Evolutionary conservation across 805 yeast species (phyloP).

Genomic region (Candida coleopterorum): DNA sequence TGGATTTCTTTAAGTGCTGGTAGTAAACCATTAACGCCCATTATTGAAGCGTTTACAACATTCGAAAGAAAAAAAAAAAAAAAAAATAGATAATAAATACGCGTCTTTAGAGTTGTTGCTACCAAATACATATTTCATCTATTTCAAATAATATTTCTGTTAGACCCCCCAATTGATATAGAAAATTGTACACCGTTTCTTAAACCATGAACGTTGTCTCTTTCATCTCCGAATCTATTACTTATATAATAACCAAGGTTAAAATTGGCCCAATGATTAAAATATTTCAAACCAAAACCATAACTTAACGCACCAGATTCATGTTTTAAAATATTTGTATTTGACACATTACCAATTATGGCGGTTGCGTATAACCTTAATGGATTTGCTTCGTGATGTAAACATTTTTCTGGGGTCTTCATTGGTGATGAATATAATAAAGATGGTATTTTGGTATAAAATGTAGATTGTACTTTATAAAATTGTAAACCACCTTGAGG

Average conservation of each 20-base stretch:
- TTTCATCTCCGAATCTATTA: conserved; percentile 17
- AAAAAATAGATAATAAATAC: too few relatives aligned
- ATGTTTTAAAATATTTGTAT: conserved; percentile 22
- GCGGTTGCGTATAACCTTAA: conserved; percentile 54
- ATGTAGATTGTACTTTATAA: conserved; percentile 50
- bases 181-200: conserved; percentile 37
- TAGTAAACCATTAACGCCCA: conserved; percentile 84
- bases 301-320: conserved; percentile 19
- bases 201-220: conserved; percentile 19
- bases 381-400: conserved; percentile 23
- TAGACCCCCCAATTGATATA: conserved; percentile 37
- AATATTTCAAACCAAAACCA: conserved; percentile 36
- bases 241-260: conserved; percentile 37
- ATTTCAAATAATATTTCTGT: conserved; percentile 11
- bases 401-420: too few relatives aligned
- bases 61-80: too few relatives aligned
- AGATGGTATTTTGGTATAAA: conserved; percentile 57
- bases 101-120: conserved; percentile 2
- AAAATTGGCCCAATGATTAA: conserved; percentile 36
- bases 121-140: conserved; percentile 1
- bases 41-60: too few relatives aligned
- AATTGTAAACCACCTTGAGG: conserved; percentile 70
- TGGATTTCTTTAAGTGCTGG: conserved; percentile 77
- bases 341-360: conserved; percentile 57
- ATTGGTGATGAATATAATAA: conserved; percentile 22